Conservation (phyloP, 441 rosid species). For the Metrosideros polymorpha region DNA sequence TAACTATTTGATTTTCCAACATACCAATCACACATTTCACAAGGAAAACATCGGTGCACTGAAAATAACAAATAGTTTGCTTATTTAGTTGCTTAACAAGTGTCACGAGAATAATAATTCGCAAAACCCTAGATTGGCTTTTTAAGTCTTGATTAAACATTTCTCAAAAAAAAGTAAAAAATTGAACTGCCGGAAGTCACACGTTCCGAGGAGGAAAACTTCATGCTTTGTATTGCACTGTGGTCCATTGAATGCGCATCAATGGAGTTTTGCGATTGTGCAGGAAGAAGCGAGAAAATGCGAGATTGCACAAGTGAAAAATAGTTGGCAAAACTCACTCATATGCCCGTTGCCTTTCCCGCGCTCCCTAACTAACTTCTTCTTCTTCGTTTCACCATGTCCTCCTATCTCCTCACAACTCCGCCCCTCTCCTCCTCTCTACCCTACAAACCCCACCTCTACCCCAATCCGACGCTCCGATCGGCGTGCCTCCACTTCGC, state of each 20-base stretch:
- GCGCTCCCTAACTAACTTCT: background rate
- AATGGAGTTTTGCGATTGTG: background rate
- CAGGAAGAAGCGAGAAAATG: background rate
- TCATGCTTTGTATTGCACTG: background rate
- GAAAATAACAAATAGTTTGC: background rate
- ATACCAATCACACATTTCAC: background rate
- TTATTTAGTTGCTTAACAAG: background rate
- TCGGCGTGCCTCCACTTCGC: background rate
- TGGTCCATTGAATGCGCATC: background rate
- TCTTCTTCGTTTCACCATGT: background rate
- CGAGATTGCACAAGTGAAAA: background rate
- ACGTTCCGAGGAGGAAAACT: too few relatives aligned
- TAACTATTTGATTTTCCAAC: background rate
- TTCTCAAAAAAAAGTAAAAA: background rate
- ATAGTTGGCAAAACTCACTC: background rate
- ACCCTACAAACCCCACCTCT: background rate
- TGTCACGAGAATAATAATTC: accelerated
- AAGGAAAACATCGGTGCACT: background rate
- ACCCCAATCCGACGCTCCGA: background rate
- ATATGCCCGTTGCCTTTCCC: background rate
- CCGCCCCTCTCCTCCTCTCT: background rate
- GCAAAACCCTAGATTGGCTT: too few relatives aligned
- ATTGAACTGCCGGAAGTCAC: background rate
- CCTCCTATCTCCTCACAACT: background rate
- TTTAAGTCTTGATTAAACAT: too few relatives aligned